These are phyloP conservation scores for Polyporus tsugae DNA, from an alignment of 1,284 basidiomycete genomes.

Conservation along the genomic window DNA sequence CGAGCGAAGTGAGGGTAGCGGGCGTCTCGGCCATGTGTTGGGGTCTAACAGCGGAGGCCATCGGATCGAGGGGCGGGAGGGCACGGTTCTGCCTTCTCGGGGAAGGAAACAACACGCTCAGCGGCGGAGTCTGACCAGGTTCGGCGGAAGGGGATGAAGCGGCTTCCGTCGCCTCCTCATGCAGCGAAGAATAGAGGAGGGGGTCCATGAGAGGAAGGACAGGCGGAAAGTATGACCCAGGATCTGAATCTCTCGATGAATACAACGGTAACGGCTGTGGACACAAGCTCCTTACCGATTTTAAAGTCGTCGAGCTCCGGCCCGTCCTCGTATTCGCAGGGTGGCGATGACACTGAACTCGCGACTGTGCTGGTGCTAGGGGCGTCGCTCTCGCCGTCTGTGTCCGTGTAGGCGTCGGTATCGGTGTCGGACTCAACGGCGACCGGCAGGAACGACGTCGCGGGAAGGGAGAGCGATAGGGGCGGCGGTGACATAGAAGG, in stretches of 20 bases:
- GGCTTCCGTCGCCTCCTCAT: neutral
- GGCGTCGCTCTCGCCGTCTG: conserved; percentile 41
- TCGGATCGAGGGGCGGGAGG: conserved; percentile 12
- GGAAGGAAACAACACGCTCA: conserved; percentile 32
- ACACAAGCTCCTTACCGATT: conserved; percentile 19
- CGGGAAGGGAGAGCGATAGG: conserved; percentile 18
- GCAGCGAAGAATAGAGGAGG: neutral
- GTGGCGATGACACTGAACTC: conserved; percentile 35
- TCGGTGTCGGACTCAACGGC: conserved; percentile 29
- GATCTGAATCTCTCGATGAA: conserved; percentile 20
- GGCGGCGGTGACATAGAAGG: conserved; percentile 17
- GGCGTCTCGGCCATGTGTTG: neutral
- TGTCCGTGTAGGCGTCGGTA: conserved; percentile 34
- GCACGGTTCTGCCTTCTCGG: conserved; percentile 15
- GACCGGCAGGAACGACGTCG: conserved; percentile 1
- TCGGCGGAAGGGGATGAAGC: neutral
- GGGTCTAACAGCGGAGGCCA: neutral
- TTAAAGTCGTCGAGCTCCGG: conserved; percentile 24
- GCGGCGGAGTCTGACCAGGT: conserved; percentile 36
- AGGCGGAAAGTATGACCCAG: conserved; percentile 36
- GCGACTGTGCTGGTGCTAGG: conserved; percentile 36
- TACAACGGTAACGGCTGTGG: conserved; percentile 3
- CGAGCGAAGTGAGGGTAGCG: neutral
- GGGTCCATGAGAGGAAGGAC: neutral
- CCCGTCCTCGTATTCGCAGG: conserved; percentile 33